Base-by-base conservation (phyloP, 2,329 filamentous ascomycete species). In the Fusarium buharicum region DNA sequence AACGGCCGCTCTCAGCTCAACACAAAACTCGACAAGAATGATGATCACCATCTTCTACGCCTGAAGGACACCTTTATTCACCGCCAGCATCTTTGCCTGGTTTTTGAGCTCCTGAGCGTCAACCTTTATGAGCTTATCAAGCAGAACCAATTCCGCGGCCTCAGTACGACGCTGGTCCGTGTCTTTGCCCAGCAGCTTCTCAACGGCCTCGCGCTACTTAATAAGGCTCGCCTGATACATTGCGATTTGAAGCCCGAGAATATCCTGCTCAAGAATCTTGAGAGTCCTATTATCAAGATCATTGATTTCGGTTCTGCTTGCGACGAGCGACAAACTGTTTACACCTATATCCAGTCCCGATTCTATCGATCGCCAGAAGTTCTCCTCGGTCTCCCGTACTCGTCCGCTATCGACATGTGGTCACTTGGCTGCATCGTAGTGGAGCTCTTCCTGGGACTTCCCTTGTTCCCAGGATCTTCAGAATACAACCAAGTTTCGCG, bases 361-460 rank as follows among this genome's bases (percentile, higher is more conserved):
- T 99, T 99, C 78, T 99, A 99, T 78, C 89, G 95, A 64, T 99
- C 95, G 0, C 95, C 95, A 1, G 95, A 99, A 75, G 95, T 99
- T 12, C 78, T 99, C 33, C 82, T 99, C n/a, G 95, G 95, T 4
- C 80, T 99, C 43, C 95, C 95, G 58, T 99, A 99, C 76, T 98
- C 95, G 13, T 97, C 95, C 5, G 95, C 95, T 38, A 99, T 99
- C 72, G 95, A 99, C 73, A 99, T 99, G 94, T 99, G 95, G 95
- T 99, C 95, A 5, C 81, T 99, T 39, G 95, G 95, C 50, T 99
- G 95, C 77, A 99, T 99, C 67, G 94, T 99, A 14, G 95, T 99
- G 20, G 95, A 99, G 77, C 83, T 99, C 16, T 99, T 99, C 82
- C 84, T 99, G 1, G 95, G 95, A 40, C 82, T 99, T 45, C 95